Evolutionary conservation across 805 yeast species (phyloP).

Genomic region (Candida patagonica): DNA sequence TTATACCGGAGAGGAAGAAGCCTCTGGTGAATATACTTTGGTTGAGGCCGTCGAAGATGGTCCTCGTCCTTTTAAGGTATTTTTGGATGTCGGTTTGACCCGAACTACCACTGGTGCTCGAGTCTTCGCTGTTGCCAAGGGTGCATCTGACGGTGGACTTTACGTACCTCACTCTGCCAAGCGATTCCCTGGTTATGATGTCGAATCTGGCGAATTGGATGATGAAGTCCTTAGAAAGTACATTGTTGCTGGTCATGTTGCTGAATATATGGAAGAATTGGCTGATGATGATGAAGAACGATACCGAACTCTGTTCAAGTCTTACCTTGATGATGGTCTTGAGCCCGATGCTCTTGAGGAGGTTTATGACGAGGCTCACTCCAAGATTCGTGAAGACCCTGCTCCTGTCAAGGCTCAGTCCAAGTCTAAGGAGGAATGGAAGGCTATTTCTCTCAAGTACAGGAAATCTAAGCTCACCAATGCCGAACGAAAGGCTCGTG

Average conservation of each 20-base stretch:
- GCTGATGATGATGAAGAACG: slow-evolving; percentile 99
- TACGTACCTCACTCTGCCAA: slow-evolving; percentile 98
- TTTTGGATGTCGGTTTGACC: slow-evolving; percentile 97
- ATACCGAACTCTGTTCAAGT: slow-evolving; percentile 91
- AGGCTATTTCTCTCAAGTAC: slow-evolving; percentile 93
- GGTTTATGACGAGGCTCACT: slow-evolving; percentile 90
- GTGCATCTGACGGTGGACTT: slow-evolving; percentile 99
- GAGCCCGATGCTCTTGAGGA: slow-evolving; percentile 97
- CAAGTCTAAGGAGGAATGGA: slow-evolving; percentile 96
- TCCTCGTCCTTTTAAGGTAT: slow-evolving; percentile 99
- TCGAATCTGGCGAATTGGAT: slow-evolving; percentile 96
- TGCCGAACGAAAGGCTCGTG: slow-evolving; percentile 82
- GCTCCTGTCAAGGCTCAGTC: slow-evolving; percentile 79
- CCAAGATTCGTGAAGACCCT: slow-evolving; percentile 94
- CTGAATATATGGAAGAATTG: slow-evolving; percentile 99
- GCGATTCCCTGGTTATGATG: slow-evolving; percentile 99
- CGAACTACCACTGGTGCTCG: slow-evolving; percentile 99
- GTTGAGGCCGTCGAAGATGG: slow-evolving; percentile 99
- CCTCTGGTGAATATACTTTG: slow-evolving; percentile 96
- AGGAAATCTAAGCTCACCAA: slow-evolving; percentile 77
- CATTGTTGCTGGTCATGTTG: slow-evolving; percentile 99
- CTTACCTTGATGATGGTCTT: slow-evolving; percentile 92
- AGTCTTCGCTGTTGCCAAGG: slow-evolving; percentile 98
- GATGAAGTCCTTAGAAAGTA: slow-evolving; percentile 95
- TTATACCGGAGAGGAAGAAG: slow-evolving; percentile 98